These are phyloP conservation scores for Penicillium tannophilum DNA, from an alignment of 495 filamentous ascomycete genomes.

Conservation along the genomic window DNA sequence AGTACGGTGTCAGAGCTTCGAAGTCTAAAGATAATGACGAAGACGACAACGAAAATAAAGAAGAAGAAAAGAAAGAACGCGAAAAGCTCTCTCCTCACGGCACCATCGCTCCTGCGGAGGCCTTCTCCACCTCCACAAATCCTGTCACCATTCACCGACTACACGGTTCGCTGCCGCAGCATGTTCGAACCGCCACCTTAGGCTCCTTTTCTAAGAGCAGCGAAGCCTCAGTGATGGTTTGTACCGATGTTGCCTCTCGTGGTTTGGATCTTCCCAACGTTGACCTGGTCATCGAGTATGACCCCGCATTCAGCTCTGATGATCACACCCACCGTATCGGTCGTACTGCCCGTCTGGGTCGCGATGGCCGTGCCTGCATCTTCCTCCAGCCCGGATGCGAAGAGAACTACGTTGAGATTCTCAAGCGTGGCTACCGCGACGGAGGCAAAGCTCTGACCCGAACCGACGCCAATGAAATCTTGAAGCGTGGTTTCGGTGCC, in stretches of 20 bases:
- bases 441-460: conserved; percentile 55
- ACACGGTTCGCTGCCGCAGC: conserved; percentile 90
- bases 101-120: conserved; percentile 53
- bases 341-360: conserved; percentile 89
- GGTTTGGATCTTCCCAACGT: conserved; percentile 93
- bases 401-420: conserved; percentile 81
- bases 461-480: conserved; percentile 59
- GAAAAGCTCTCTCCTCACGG: conserved; percentile 38
- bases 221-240: conserved; percentile 77
- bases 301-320: conserved; percentile 85
- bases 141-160: conserved; percentile 77
- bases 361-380: conserved; percentile 80
- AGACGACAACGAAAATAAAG: conserved; percentile 23
- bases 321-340: conserved; percentile 95
- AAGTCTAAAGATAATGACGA: conserved; percentile 28
- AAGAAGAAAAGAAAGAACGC: conserved; percentile 26
- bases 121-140: conserved; percentile 53
- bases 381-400: conserved; percentile 90
- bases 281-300: conserved; percentile 91
- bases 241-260: conserved; percentile 92
- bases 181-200: conserved; percentile 75
- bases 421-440: conserved; percentile 61
- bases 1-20: conserved; percentile 34
- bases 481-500: conserved; percentile 61
- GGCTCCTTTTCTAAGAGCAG: conserved; percentile 63